Evolutionary conservation across 306 rosid species (phyloP).

Genomic region (Prunus fruticosa): DNA sequence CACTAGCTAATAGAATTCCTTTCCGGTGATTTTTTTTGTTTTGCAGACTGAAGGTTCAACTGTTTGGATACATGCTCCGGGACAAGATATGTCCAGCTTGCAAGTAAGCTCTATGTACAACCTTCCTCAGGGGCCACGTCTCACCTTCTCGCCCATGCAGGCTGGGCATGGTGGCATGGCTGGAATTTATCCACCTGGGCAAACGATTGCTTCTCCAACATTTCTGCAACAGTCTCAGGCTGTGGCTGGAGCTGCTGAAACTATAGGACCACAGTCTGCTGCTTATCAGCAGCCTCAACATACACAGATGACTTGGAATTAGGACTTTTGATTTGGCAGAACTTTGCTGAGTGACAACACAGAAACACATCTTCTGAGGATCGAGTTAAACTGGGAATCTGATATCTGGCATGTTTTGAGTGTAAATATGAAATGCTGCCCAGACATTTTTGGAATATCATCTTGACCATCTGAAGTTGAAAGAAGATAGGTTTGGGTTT

Average conservation of each 20-base stretch:
- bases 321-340: constrained; percentile 42
- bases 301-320: constrained; percentile 56
- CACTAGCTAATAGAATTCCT: background rate
- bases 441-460: constrained; percentile 31
- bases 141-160: constrained; percentile 56
- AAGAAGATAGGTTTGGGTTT: constrained; percentile 42
- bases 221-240: constrained; percentile 75
- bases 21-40: background rate
- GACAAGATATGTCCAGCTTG: constrained; percentile 69
- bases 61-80: constrained; percentile 70
- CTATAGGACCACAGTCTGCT: constrained; percentile 53
- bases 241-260: constrained; percentile 55
- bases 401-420: constrained; percentile 50
- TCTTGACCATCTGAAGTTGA: constrained; percentile 49
- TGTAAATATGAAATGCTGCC: constrained; percentile 74
- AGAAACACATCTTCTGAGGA: constrained; percentile 28
- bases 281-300: constrained; percentile 68
- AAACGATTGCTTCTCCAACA: constrained; percentile 54
- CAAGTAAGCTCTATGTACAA: constrained; percentile 64
- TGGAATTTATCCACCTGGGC: constrained; percentile 62
- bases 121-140: constrained; percentile 61
- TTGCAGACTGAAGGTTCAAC: constrained; percentile 69
- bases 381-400: constrained; percentile 27
- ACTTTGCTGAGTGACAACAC: constrained; percentile 20
- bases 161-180: constrained; percentile 57